phyloP scores from a whole-genome alignment of 2,329 filamentous ascomycete species.

The Fusarium metavorans region DNA sequence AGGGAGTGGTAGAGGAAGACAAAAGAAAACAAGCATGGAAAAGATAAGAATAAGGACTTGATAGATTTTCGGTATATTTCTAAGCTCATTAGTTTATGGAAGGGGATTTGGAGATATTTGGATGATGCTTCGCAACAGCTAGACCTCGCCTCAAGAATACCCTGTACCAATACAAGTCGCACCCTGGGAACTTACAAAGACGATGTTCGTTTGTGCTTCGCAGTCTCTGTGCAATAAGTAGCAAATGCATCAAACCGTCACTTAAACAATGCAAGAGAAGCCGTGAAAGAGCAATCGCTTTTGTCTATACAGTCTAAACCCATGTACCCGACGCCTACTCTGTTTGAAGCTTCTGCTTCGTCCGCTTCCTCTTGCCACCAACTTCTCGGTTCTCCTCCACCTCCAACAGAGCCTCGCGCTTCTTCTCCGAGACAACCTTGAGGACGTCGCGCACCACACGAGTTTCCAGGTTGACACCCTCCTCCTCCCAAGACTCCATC shows the following conservation, averaged over 20 bases:
- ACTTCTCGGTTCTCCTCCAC: constrained; percentile 95
- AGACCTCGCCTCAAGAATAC: not conserved
- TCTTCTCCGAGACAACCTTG: constrained; percentile 94
- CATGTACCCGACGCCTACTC: constrained; percentile 30
- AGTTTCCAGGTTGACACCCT: constrained; percentile 93
- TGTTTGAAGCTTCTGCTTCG: constrained; percentile 66
- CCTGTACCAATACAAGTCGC: not conserved
- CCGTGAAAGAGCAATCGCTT: constrained; percentile 15
- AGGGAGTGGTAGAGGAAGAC: not conserved
- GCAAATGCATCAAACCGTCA: not conserved
- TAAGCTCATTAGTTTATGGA: not conserved
- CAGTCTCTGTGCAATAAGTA: not conserved
- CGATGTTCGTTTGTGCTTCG: not conserved
- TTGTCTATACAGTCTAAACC: constrained; percentile 18
- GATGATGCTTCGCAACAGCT: not conserved
- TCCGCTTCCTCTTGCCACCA: constrained; percentile 80
- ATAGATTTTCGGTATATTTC: not conserved
- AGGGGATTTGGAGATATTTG: not conserved
- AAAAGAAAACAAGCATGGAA: not conserved
- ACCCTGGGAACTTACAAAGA: not conserved
- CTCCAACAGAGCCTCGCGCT: constrained; percentile 88
- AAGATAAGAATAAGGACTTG: not conserved
- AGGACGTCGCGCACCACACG: constrained; percentile 86
- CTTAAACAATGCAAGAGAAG: not conserved
- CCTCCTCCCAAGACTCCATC: constrained; percentile 88